Evolutionary conservation across 1,284 basidiomycete species (phyloP).

Genomic region (Entoloma clypeatum): DNA sequence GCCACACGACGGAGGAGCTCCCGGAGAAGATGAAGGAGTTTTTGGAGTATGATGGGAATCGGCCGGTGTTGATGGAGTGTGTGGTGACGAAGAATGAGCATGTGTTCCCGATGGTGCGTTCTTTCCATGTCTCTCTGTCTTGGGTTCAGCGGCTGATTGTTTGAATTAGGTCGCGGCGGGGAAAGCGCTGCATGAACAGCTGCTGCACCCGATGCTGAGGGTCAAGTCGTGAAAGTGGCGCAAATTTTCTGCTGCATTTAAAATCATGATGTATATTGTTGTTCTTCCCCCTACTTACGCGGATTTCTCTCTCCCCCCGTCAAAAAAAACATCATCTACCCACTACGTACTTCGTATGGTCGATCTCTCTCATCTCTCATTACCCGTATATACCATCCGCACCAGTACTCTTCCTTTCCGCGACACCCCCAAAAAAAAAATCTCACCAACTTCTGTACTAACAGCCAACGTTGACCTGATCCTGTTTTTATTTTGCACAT

Average conservation of each 20-base stretch:
- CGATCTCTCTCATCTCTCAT: too few species aligned
- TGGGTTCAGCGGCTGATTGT: constrained; percentile 18
- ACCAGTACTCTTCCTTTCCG: too few species aligned
- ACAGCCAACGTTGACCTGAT: too few species aligned
- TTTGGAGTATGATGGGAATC: constrained; percentile 86
- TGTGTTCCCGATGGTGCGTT: constrained; percentile 87
- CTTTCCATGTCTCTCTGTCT: constrained; percentile 6
- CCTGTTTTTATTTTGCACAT: too few species aligned
- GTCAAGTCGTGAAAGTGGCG: constrained; percentile 15
- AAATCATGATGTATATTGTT: background rate
- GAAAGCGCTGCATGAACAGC: constrained; percentile 87
- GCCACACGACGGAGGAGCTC: constrained; percentile 69
- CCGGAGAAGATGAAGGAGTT: constrained; percentile 98
- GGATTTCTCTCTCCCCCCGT: too few species aligned
- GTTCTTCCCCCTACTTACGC: background rate
- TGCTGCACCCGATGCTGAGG: constrained; percentile 53
- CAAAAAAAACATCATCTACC: too few species aligned
- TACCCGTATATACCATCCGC: too few species aligned
- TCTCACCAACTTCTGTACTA: too few species aligned
- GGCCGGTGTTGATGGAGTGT: constrained; percentile 91
- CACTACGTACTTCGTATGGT: too few species aligned
- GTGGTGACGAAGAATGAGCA: constrained; percentile 85
- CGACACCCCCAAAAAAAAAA: too few species aligned
- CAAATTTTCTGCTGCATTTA: background rate
- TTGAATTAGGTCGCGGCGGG: constrained; percentile 54